phyloP scores from a whole-genome alignment of 2,329 filamentous ascomycete genomes.

The Alternaria sp. region DNA sequence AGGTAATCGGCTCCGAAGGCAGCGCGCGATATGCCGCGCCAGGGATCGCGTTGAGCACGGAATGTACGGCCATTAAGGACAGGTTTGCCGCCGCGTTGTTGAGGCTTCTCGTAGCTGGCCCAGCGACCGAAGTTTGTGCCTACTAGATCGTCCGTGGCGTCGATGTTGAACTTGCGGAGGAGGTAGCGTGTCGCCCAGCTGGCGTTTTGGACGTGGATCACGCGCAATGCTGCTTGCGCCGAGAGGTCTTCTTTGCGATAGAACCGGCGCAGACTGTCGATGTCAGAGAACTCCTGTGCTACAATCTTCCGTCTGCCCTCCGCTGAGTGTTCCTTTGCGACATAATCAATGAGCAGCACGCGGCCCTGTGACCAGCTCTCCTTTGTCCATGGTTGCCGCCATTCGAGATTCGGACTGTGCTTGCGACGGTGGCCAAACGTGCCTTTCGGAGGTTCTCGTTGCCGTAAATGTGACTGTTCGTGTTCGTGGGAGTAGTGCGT shows the following conservation, averaged over 20 bases:
- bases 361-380: slow-evolving; percentile 51
- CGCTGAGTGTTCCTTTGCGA: slow-evolving; percentile 48
- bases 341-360: slow-evolving; percentile 61
- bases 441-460: slow-evolving; percentile 22
- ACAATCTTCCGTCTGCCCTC: slow-evolving; percentile 52
- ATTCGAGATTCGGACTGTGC: slow-evolving; percentile 46
- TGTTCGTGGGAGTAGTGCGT: slow-evolving; percentile 15
- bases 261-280: slow-evolving; percentile 54
- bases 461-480: slow-evolving; percentile 14
- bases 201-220: slow-evolving; percentile 62
- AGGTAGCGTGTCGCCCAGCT: slow-evolving; percentile 58
- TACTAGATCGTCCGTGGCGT: slow-evolving; percentile 55
- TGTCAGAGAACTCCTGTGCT: slow-evolving; percentile 56
- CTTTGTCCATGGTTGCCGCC: slow-evolving; percentile 47
- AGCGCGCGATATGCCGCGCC: slow-evolving; percentile 58
- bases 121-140: slow-evolving; percentile 59
- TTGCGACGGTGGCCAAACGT: slow-evolving; percentile 39
- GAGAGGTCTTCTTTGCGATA: slow-evolving; percentile 50
- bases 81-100: slow-evolving; percentile 57
- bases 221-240: slow-evolving; percentile 45
- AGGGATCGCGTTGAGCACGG: slow-evolving; percentile 58
- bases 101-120: slow-evolving; percentile 56
- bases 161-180: slow-evolving; percentile 61
- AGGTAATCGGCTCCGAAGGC: slow-evolving; percentile 62
- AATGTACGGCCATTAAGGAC: slow-evolving; percentile 61